Evolutionary conservation across 2,329 filamentous ascomycete genomes (phyloP), one percentile per base, ranked within the genome.

Genomic region (Diaporthe aspalathi): DNA sequence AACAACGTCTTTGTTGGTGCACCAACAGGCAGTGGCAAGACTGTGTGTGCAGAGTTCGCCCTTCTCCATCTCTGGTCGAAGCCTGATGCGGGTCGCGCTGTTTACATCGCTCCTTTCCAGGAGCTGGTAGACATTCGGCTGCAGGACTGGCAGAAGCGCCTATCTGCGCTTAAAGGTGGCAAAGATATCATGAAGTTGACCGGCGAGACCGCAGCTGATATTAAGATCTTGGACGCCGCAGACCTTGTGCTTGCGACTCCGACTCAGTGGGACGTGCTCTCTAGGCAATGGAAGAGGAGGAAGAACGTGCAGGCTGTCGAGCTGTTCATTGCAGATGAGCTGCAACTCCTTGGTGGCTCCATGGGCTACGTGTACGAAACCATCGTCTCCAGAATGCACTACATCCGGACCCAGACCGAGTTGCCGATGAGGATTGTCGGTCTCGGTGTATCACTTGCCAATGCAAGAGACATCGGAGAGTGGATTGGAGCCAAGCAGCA

Each of bases 401-500:
- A 96, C 74, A 98, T 99, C 79, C 92, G 94, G 71, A 92, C 94
- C 1, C 94, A 98, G 80, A 92, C 94, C 0, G 93, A 97, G 80
- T 90, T 92, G 49, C 90, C 92, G 12, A 88, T 98, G 84, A 91
- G 96, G 66, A 95, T 98, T 57, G 84, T 99, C 68, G 96, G 94
- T 2, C 84, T 99, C 72, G 95, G 94, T 79, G 96, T 98, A 35
- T 97, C 96, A 29, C 87, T 99, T 27, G 92, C 96, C 6, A 98
- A 98, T 79, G 95, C 95, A 63, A 90, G 94, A 72, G 96, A 99
- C 77, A 89, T 99, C 77, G 95, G 95, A 66, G 96, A 98, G 82
- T 99, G 96, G 96, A 94, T 99, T 75, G 96, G 97, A 75, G 96
- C 95, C 9, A 97, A 91, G 81, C 98, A 98, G 85, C 96, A 99